Conservation (phyloP, 2,329 filamentous ascomycete species). For the Trichoderma afroharzianum region DNA sequence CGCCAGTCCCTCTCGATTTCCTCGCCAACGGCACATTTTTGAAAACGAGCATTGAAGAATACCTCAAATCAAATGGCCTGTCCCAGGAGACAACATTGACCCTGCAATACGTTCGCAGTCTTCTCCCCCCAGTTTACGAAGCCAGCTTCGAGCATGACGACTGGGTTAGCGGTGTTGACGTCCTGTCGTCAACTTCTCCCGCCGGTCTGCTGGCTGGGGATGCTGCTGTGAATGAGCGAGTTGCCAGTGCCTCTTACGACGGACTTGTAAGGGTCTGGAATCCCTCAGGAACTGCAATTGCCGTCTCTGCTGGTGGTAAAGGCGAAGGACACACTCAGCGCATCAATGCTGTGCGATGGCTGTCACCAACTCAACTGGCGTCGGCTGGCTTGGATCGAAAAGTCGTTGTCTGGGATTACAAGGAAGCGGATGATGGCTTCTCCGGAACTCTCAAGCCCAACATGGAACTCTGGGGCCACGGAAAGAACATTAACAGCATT, state of each 20-base stretch:
- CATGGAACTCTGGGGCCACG: conserved; percentile 82
- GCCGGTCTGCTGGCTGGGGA: conserved; percentile 48
- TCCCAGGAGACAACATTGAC: conserved; percentile 83
- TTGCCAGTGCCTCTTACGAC: conserved; percentile 93
- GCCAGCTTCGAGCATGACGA: conserved; percentile 96
- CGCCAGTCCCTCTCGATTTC: conserved; percentile 84
- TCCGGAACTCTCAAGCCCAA: conserved; percentile 64
- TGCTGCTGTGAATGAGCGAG: conserved; percentile 43
- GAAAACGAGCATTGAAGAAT: conserved; percentile 84
- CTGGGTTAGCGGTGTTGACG: conserved; percentile 87
- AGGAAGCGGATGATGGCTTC: conserved; percentile 59
- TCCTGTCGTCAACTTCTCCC: conserved; percentile 65
- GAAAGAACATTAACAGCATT: conserved; percentile 67
- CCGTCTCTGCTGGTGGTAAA: conserved; percentile 64
- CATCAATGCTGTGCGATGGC: conserved; percentile 78
- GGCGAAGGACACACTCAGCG: conserved; percentile 72
- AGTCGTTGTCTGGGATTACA: conserved; percentile 86
- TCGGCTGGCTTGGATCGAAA: conserved; percentile 83
- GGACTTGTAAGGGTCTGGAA: conserved; percentile 88
- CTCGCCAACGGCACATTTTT: conserved; percentile 92
- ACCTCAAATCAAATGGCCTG: conserved; percentile 79
- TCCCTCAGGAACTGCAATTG: conserved; percentile 77
- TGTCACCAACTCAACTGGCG: conserved; percentile 73
- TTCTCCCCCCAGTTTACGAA: conserved; percentile 84
- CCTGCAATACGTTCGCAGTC: conserved; percentile 87